These are phyloP conservation scores for Colletotrichum acutatum DNA, from an alignment of 2,329 filamentous ascomycete genomes.

Conservation along the genomic window DNA sequence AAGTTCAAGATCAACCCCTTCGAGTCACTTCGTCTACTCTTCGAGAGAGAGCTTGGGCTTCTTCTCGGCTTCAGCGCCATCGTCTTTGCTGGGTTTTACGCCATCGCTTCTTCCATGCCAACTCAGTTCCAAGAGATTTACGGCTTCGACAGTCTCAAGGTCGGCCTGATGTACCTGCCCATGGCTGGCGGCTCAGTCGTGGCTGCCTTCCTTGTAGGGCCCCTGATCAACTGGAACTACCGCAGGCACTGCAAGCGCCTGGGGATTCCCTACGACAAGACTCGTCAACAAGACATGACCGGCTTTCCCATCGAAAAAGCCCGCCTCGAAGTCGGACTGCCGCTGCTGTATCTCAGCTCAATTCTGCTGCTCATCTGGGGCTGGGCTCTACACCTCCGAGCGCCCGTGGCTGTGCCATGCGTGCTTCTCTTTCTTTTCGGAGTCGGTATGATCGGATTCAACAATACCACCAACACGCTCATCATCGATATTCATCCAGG, in stretches of 20 bases:
- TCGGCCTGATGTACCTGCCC: conserved; percentile 66
- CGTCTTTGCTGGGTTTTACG: conserved; percentile 62
- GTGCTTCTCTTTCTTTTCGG: conserved; percentile 60
- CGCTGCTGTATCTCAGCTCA: conserved; percentile 61
- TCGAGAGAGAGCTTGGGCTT: conserved; percentile 54
- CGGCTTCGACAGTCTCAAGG: conserved; percentile 64
- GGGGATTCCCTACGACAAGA: conserved; percentile 64
- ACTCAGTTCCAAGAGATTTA: conserved; percentile 62
- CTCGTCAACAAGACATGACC: conserved; percentile 60
- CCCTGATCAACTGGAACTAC: conserved; percentile 75
- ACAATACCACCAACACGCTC: conserved; percentile 62
- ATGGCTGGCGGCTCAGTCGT: conserved; percentile 60
- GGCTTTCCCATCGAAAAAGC: conserved; percentile 64
- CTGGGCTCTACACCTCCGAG: conserved; percentile 58
- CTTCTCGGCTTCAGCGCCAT: conserved; percentile 57
- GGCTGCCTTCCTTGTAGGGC: conserved; percentile 59
- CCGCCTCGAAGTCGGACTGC: conserved; percentile 60
- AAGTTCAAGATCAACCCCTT: conserved; percentile 55
- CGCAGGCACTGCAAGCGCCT: conserved; percentile 66
- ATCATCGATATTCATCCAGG: conserved; percentile 67
- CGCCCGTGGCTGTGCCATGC: conserved; percentile 57
- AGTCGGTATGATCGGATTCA: conserved; percentile 63
- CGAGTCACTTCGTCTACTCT: conserved; percentile 51
- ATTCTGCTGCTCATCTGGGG: conserved; percentile 61
- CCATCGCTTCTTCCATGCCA: conserved; percentile 57